These are phyloP conservation scores for Trichoderma sp. DNA, from an alignment of 2,329 filamentous ascomycete genomes.

Conservation along the genomic window DNA sequence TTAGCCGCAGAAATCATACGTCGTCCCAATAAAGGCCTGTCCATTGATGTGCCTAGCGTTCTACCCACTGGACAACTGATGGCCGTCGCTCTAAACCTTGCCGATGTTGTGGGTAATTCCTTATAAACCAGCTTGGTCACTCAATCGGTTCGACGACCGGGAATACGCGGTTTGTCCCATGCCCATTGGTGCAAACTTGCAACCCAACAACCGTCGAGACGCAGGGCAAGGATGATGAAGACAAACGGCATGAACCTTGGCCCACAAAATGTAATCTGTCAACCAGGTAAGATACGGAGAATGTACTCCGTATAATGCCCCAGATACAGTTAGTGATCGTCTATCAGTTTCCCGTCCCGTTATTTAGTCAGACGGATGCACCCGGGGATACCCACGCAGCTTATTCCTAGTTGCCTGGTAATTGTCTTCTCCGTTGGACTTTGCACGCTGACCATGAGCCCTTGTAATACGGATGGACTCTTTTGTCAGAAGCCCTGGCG, in stretches of 20 bases:
- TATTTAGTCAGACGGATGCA: background rate
- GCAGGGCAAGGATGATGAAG: background rate
- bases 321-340: background rate
- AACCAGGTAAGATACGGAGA: background rate
- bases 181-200: background rate
- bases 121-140: background rate
- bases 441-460: background rate
- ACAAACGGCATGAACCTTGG: background rate
- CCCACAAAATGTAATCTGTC: background rate
- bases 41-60: background rate
- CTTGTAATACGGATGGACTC: background rate
- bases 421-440: background rate
- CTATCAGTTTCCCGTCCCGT: background rate
- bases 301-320: background rate
- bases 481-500: background rate
- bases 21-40: background rate
- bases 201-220: background rate
- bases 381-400: background rate
- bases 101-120: background rate
- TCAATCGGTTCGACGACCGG: background rate
- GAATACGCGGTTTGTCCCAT: background rate
- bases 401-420: background rate
- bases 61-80: background rate
- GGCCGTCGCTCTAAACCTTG: background rate
- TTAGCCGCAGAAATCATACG: background rate